These are phyloP conservation scores for Ambrosiella beaveri DNA, from an alignment of 2,329 filamentous ascomycete species.

Conservation along the genomic window DNA sequence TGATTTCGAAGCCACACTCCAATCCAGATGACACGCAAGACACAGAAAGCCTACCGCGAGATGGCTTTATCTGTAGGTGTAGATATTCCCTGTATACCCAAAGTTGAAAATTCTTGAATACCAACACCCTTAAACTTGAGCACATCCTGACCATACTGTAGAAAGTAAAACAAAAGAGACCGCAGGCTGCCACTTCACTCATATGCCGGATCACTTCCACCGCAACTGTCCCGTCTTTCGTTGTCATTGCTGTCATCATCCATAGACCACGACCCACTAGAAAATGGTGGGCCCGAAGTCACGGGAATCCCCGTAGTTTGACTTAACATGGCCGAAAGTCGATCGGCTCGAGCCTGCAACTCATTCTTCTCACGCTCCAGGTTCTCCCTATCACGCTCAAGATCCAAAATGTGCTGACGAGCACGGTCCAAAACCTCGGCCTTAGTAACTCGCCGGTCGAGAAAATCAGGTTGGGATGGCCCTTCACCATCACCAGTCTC, in stretches of 20 bases:
- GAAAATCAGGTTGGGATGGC: conserved; percentile 13
- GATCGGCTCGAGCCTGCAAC: conserved; percentile 13
- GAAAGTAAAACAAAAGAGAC: too few relatives aligned
- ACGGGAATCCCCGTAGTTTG: conserved; percentile 3
- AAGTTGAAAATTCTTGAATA: too few relatives aligned
- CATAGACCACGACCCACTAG: background rate
- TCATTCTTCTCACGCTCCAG: conserved; percentile 19
- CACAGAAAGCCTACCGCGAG: too few relatives aligned
- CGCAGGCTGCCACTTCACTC: too few relatives aligned
- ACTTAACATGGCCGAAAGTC: conserved; percentile 3
- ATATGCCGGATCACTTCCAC: background rate
- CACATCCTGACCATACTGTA: too few relatives aligned
- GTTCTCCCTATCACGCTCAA: conserved; percentile 19
- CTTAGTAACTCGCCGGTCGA: conserved; percentile 21
- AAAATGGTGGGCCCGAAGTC: background rate
- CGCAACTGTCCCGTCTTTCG: background rate
- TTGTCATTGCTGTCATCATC: background rate
- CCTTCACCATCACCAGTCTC: conserved; percentile 6
- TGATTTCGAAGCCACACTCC: too few relatives aligned
- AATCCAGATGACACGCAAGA: too few relatives aligned
- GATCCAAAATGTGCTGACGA: conserved; percentile 19
- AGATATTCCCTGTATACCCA: too few relatives aligned
- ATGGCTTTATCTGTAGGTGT: too few relatives aligned
- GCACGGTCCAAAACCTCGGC: conserved; percentile 23
- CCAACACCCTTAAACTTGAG: too few relatives aligned